Evolutionary conservation across 164 flowering plant genomes (phyloP), one percentile per base, ranked within the genome.

Genomic region (Dillenia suffruticosa): DNA sequence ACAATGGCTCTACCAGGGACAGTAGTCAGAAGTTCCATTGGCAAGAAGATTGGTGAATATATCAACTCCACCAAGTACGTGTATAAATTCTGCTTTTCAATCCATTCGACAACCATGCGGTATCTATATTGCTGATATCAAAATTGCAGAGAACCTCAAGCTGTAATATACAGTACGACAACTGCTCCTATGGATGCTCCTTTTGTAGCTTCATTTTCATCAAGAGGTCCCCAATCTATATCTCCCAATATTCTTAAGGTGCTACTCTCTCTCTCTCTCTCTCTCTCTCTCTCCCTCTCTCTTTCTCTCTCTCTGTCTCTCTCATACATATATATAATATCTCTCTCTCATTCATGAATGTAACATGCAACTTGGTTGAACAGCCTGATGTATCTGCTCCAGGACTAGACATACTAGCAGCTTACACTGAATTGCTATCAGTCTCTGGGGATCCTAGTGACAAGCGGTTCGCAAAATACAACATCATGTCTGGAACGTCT

Each of bases 371-470:
- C 10, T 45, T 51, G 13, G 5, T 45, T 68, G 57, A 9, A 53
- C 86, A 89, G 93, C 97, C 94, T 5, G 97, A 90, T 59, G 47
- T 86, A 45, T 55, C 79, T 9, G 97, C 94, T 26, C 97, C 97
- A 11, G 97, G 97, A 9, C 59, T 83, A 11, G 66, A 73, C 69
- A 88, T 90, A 63, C 56, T 90, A n/a, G 94, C 97, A 9, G 89
- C 81, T 2, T 90, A 63, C 56, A 44, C 90, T 3, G 59, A 57
- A 56, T 56, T 72, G 53, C 16, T 72, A 9, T 32, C 85, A 0
- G 9, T 79, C n/a, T 72, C 87, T 0, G 85, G 79, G 10, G 63
- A 70, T 0, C 44, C 63, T 2, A 17, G 2, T 0, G 89, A 84
- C 63, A 65, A 46, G 0, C 73, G 88, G 5, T 43, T 49, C 8